A percentile compares a stretch with the other conserved stretches of the same genome.
These are phyloP conservation scores for Verticillium dahliae DNA, from an alignment of 2,329 filamentous ascomycete genomes.

Conservation along the genomic window DNA sequence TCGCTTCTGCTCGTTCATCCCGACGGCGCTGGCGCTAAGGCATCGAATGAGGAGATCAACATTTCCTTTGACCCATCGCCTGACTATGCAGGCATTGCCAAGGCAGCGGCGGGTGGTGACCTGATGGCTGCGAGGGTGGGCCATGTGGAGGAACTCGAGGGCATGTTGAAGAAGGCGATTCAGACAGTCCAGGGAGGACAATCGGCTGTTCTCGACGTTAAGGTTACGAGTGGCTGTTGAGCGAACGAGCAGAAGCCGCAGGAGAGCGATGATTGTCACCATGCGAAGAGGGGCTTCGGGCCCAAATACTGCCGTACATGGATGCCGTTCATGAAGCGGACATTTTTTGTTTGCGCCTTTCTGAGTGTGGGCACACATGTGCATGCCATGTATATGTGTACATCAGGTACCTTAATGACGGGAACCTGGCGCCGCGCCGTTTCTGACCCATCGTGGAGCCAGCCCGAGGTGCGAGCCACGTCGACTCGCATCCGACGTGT, in stretches of 20 bases:
- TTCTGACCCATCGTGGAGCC: not conserved
- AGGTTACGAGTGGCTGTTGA: constrained; percentile 38
- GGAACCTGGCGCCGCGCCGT: not conserved
- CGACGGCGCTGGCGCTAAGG: constrained; percentile 29
- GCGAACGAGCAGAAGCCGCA: not conserved
- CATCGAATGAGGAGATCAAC: constrained; percentile 38
- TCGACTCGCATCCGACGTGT: not conserved
- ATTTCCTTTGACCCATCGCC: constrained; percentile 37
- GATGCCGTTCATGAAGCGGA: not conserved
- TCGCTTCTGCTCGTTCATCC: constrained; percentile 37
- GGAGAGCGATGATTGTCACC: not conserved
- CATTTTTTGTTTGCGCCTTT: not conserved
- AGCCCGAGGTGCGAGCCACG: not conserved
- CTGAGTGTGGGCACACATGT: not conserved
- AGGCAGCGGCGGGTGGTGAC: constrained; percentile 32
- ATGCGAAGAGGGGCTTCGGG: not conserved
- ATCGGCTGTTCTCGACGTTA: constrained; percentile 47
- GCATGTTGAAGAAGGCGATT: constrained; percentile 41
- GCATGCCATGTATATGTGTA: not conserved
- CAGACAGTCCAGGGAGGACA: constrained; percentile 41
- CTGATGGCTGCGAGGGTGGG: constrained; percentile 43
- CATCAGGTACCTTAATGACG: not conserved
- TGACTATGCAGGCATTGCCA: constrained; percentile 27
- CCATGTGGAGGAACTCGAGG: constrained; percentile 37
- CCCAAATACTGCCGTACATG: no score